These are phyloP conservation scores for Umbelopsis ramanniana DNA, from an alignment of 192 early-diverging fungal genomes.

Conservation along the genomic window DNA sequence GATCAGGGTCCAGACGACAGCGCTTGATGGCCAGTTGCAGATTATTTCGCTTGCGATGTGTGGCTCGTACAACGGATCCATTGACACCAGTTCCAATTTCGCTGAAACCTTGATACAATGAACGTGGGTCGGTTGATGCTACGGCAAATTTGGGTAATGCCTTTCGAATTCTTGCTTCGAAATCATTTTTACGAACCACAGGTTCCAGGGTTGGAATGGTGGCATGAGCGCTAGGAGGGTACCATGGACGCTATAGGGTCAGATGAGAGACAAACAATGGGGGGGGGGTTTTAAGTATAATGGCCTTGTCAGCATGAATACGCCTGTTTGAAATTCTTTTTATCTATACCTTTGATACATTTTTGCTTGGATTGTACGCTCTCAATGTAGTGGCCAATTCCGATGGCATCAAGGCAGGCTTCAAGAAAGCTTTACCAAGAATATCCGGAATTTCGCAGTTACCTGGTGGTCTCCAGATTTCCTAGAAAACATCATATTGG, in stretches of 20 bases:
- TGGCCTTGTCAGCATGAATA: neutral
- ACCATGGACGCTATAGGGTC: conserved; percentile 39
- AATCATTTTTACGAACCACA: conserved; percentile 43
- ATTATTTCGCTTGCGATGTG: conserved; percentile 33
- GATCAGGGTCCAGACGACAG: conserved; percentile 42
- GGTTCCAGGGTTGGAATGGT: conserved; percentile 38
- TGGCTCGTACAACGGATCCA: conserved; percentile 44
- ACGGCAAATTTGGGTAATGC: conserved; percentile 32
- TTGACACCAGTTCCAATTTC: conserved; percentile 44
- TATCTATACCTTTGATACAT: conserved; percentile 40
- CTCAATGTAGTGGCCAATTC: conserved; percentile 32
- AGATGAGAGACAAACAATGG: neutral
- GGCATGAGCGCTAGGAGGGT: conserved; percentile 37
- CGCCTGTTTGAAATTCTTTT: neutral
- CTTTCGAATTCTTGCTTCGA: conserved; percentile 38
- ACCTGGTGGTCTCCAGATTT: conserved; percentile 39
- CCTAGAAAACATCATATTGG: too few relatives aligned
- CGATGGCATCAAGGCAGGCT: conserved; percentile 34
- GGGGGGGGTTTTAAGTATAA: too few relatives aligned
- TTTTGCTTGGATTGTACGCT: conserved; percentile 34
- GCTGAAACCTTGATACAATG: conserved; percentile 37
- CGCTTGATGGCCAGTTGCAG: conserved; percentile 44
- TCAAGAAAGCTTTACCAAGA: conserved; percentile 40
- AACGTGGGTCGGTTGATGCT: conserved; percentile 26
- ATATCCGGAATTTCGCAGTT: conserved; percentile 39